Percentiles rank a stretch among this genome's conserved stretches.
These are phyloP conservation scores for Ottelia alismoides DNA, from an alignment of 106 monocot species.

Conservation along the genomic window DNA sequence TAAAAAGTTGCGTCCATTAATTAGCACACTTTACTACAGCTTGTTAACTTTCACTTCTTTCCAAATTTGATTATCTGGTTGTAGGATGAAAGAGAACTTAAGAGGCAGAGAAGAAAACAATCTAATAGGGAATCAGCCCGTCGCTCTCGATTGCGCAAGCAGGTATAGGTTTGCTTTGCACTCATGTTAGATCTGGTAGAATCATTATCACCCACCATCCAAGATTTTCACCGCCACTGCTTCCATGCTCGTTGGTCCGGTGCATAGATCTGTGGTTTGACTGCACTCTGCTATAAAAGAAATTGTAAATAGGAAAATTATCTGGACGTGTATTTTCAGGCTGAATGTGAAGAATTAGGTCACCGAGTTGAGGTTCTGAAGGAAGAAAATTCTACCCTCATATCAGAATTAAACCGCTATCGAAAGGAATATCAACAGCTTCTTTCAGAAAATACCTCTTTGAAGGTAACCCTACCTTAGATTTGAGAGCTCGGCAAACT, in stretches of 20 bases:
- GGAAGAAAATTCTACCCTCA: slow-evolving; percentile 57
- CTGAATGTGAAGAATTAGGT: slow-evolving; percentile 74
- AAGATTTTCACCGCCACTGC: no score
- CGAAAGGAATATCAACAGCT: slow-evolving; percentile 17
- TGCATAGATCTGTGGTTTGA: no score
- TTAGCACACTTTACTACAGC: no score
- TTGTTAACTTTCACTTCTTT: no score
- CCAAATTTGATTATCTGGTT: neutral
- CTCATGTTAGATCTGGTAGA: no score
- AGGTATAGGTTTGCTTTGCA: slow-evolving; percentile 37
- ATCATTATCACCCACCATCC: no score
- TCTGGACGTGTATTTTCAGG: slow-evolving; percentile 19
- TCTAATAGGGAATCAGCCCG: slow-evolving; percentile 91
- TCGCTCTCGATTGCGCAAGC: slow-evolving; percentile 77
- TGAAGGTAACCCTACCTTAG: slow-evolving; percentile 6
- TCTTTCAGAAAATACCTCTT: slow-evolving; percentile 14
- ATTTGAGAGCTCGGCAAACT: neutral
- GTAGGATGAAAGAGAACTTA: slow-evolving; percentile 87
- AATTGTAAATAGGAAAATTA: neutral
- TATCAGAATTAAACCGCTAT: slow-evolving; percentile 21
- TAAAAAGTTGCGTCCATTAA: no score
- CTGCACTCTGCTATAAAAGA: neutral
- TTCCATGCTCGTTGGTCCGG: no score
- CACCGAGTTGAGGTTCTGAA: slow-evolving; percentile 54
- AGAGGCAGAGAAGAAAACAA: slow-evolving; percentile 77